Base-by-base conservation (phyloP, 2,329 filamentous ascomycete genomes). In the Akanthomyces muscarius region DNA sequence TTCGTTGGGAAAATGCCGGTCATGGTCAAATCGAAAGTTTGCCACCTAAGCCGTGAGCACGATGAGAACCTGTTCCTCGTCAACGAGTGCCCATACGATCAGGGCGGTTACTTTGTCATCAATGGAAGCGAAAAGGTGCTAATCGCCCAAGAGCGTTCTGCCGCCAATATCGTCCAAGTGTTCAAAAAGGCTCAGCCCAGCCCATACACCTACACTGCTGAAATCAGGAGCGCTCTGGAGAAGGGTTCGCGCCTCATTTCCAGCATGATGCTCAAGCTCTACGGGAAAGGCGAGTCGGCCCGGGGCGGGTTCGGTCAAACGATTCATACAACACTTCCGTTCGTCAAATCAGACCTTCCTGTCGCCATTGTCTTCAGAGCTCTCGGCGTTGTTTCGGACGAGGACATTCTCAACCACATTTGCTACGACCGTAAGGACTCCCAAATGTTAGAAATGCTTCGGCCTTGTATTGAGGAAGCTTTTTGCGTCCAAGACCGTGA, bases 61-160 rank as follows among this genome's bases (percentile, higher is more conserved):
- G 94, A 98, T 67, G 89, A 95, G 60, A 89, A 91, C 56, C 83
- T 99, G 1, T 98, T 96, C 74, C 83, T 90, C 53, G 88, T 96
- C 76, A 97, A 97, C 73, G 95, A 99, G 77, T 99, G 95, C 69
- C 95, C 95, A 0, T 99, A 97, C 75, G 95, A 99, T 72, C 95
- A 97, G 73, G 95, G 95, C 69, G 95, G 95, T 68, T 99, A 99
- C 77, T 99, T 99, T 73, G 92, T 99, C 71, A 99, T 99, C 83
- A 99, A 99, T 78, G 95, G 95, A 50, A 96, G 91, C 76, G 95
- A 99, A 74, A 99, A 99, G 82, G 95, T 99, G 25, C 80, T 99
- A 69, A 99, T 99, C 71, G 95, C 95, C 1, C 95, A 99, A 75
- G 95, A 99, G 77, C 90, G 95, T 66, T 97, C 93, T 73, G 95